Evolutionary conservation across 148 eudicot species (phyloP).

Genomic region (Fagopyrum tataricum): DNA sequence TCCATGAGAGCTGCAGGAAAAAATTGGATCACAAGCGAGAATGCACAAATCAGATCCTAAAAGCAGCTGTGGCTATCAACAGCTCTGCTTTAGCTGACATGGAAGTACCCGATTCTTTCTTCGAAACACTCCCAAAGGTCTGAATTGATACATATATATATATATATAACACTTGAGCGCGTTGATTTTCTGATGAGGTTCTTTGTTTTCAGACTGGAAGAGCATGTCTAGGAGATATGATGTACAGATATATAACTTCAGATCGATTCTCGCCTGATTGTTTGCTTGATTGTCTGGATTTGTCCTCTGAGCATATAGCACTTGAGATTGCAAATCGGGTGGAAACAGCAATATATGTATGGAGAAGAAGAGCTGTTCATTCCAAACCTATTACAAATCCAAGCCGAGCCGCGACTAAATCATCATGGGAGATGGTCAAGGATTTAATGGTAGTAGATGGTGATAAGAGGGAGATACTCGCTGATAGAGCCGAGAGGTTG

Average conservation of each 20-base stretch:
- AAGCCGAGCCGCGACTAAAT: slow-evolving; percentile 44
- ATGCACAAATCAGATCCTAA: slow-evolving; percentile 78
- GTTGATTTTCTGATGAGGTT: no score
- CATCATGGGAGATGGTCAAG: slow-evolving; percentile 76
- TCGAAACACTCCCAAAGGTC: slow-evolving; percentile 95
- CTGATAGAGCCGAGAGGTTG: slow-evolving; percentile 73
- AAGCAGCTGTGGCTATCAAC: slow-evolving; percentile 86
- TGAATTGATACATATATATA: background rate
- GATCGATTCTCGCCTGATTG: slow-evolving; percentile 72
- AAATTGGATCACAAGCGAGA: slow-evolving; percentile 79
- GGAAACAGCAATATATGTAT: slow-evolving; percentile 70
- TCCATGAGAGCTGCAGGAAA: slow-evolving; percentile 62
- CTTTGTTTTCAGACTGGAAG: slow-evolving; percentile 48
- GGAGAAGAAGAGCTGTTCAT: slow-evolving; percentile 50
- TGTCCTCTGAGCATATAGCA: slow-evolving; percentile 63
- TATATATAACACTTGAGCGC: background rate
- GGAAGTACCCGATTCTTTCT: slow-evolving; percentile 90
- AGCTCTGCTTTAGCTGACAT: slow-evolving; percentile 68
- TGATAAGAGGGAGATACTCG: slow-evolving; percentile 64
- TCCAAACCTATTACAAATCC: slow-evolving; percentile 37
- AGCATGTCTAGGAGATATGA: slow-evolving; percentile 74
- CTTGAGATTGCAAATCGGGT: slow-evolving; percentile 81
- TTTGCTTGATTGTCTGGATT: slow-evolving; percentile 78
- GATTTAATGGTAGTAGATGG: slow-evolving; percentile 71
- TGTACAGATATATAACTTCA: slow-evolving; percentile 75